phyloP scores from a whole-genome alignment of 2,329 filamentous ascomycete species.

The Paecilomyces formosus region DNA sequence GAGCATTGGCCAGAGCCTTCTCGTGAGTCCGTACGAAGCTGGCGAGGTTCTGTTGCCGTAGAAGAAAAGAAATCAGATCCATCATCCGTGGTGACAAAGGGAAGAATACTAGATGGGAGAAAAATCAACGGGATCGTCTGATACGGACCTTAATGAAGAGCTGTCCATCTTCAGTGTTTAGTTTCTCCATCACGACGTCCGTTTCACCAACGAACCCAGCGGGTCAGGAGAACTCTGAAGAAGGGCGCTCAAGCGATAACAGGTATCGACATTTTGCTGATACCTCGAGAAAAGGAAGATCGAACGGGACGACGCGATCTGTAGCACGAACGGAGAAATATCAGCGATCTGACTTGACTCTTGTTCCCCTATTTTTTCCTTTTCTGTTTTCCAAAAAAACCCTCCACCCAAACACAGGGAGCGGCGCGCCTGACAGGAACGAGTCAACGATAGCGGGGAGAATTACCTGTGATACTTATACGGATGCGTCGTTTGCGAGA shows the following conservation, averaged over 20 bases:
- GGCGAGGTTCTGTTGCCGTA: slow-evolving; percentile 67
- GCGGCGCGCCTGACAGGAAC: background rate
- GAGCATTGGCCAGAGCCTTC: slow-evolving; percentile 90
- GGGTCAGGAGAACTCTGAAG: slow-evolving; percentile 27
- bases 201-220: slow-evolving; percentile 20
- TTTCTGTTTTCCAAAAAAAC: background rate
- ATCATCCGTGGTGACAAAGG: background rate
- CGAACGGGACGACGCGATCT: slow-evolving; percentile 9
- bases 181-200: slow-evolving; percentile 38
- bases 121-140: background rate
- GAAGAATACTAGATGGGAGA: background rate
- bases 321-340: slow-evolving; percentile 9
- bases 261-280: slow-evolving; percentile 28
- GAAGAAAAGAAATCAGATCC: slow-evolving; percentile 1
- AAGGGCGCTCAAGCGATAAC: slow-evolving; percentile 26
- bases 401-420: background rate
- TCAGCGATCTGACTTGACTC: slow-evolving; percentile 8
- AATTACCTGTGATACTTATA: background rate
- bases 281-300: slow-evolving; percentile 6
- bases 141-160: slow-evolving; percentile 40
- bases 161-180: slow-evolving; percentile 44
- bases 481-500: background rate
- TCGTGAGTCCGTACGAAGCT: slow-evolving; percentile 96
- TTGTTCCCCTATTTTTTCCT: background rate
- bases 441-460: background rate